A percentile compares a stretch with the other conserved stretches of the same genome.
These are phyloP conservation scores for Rossbeevera mucosa DNA, from an alignment of 768 basidiomycete species.

Conservation along the genomic window DNA sequence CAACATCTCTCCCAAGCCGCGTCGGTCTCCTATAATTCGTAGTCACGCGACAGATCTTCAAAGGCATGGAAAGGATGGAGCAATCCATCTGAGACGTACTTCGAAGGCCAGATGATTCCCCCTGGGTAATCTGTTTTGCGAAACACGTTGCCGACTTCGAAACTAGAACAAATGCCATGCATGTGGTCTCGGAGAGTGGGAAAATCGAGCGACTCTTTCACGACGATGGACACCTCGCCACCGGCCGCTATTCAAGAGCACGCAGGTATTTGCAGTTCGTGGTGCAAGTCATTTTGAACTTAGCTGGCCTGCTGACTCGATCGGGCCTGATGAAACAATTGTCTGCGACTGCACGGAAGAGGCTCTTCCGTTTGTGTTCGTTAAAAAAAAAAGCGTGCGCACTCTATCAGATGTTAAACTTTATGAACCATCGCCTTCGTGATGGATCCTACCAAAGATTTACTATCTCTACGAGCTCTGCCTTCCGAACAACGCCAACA, in stretches of 20 bases:
- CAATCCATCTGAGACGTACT: conserved; percentile 19
- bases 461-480: conserved; percentile 44
- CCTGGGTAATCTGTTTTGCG: conserved; percentile 22
- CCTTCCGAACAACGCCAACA: conserved; percentile 32
- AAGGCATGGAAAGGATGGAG: neutral
- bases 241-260: conserved; percentile 37
- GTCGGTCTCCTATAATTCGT: conserved; percentile 20
- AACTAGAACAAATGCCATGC: conserved; percentile 14
- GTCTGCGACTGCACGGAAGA: conserved; percentile 42
- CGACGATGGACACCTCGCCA: conserved; percentile 39
- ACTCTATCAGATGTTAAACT: conserved; percentile 38
- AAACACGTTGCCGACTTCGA: conserved; percentile 12
- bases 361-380: conserved; percentile 36
- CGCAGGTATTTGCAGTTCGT: conserved; percentile 25
- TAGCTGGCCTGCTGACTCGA: conserved; percentile 27
- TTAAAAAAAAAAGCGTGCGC: conserved; percentile 26
- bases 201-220: conserved; percentile 12
- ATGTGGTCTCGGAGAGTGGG: conserved; percentile 14
- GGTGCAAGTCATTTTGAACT: neutral
- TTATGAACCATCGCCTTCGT: conserved; percentile 38
- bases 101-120: conserved; percentile 5
- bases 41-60: conserved; percentile 7
- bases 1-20: conserved; percentile 8
- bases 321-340: conserved; percentile 35
- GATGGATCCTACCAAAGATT: conserved; percentile 43